Conservation (phyloP, 345 rosid species). For the Physaria fendleri region DNA sequence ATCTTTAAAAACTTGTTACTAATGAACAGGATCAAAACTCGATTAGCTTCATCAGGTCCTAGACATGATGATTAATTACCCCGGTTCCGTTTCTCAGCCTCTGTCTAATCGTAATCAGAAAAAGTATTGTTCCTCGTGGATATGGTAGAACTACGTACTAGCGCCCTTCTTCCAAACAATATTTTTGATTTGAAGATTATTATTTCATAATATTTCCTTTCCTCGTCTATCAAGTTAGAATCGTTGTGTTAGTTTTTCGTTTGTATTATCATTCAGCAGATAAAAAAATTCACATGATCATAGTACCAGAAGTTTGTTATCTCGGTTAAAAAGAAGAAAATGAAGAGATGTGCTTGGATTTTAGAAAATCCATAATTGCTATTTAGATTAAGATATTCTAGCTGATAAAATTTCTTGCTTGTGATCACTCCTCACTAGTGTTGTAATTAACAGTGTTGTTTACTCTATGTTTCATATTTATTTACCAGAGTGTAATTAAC, state of each 20-base stretch:
- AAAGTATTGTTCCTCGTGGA: constrained; percentile 30
- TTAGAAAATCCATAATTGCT: neutral
- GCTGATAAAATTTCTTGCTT: neutral
- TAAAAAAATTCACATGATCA: neutral
- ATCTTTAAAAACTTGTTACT: too few relatives aligned
- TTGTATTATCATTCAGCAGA: neutral
- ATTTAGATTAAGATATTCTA: neutral
- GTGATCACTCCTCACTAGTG: neutral
- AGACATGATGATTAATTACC: constrained; percentile 36
- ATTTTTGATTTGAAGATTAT: constrained; percentile 27
- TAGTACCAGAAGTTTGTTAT: neutral
- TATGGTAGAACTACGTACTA: constrained; percentile 20
- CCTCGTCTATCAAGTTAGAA: neutral
- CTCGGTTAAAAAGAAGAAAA: neutral
- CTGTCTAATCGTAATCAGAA: constrained; percentile 39
- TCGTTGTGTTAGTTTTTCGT: neutral
- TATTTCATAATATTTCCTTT: neutral
- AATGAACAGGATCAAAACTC: constrained; percentile 77
- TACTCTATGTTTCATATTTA: constrained; percentile 1
- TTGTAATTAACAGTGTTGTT: too few relatives aligned
- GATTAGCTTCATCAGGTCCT: constrained; percentile 36
- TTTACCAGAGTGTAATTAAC: too few relatives aligned
- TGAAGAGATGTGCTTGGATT: neutral
- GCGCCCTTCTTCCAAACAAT: constrained; percentile 36
- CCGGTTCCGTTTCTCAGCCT: constrained; percentile 37